Base-by-base conservation (phyloP, 352 stramenopile genomes). In the Phytophthora uliginosa region DNA sequence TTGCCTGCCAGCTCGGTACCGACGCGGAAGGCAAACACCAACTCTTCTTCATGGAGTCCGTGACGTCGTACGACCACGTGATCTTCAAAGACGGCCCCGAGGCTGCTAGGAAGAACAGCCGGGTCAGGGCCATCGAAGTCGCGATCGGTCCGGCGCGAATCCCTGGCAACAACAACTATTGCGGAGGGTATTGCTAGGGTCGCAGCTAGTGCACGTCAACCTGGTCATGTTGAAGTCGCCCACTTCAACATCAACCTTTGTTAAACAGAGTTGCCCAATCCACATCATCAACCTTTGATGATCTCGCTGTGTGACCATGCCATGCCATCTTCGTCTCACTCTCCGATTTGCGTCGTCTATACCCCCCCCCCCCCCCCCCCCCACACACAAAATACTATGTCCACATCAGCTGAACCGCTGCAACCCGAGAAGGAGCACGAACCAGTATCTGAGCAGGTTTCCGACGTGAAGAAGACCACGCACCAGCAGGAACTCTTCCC, bases 1-100 rank as follows among this genome's bases (percentile, higher is more conserved):
- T 89, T 53, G 84, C 82, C 20, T 91, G 84, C 42, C 74, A 83
- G 52, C 69, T 91, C 5, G 82, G 71, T 50, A 90, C 82, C 20
- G 78, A 90, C 45, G 63, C 71, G 2, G 38, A 59, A 1, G 84
- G 84, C 24, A 73, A 80, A 59, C 80, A 90, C 74, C 67, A 67
- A 13, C 50, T 90, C 52, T 90, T 77, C 72, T 89, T 91, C 54
- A 58, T 88, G 20, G 84, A 91, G 53, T 63, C 80, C 1, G 36
- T 56, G 47, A 77, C 70, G 3, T 77, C 58, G 48, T 65, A 87
- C n/a, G 78, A 89, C 47, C 51, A 71, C 22, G 38, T 70, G n/a
- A 71, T 89, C 26, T 72, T 82, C 47, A 78, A 78, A 66, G 59
- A 82, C 45, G 69, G 70, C 9, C 60, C 67, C 22, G 73, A 82